Evolutionary conservation across 1,139 yeast species (phyloP), one percentile per base, ranked within the genome.

Genomic region (Nakaseomyces bracarensis): DNA sequence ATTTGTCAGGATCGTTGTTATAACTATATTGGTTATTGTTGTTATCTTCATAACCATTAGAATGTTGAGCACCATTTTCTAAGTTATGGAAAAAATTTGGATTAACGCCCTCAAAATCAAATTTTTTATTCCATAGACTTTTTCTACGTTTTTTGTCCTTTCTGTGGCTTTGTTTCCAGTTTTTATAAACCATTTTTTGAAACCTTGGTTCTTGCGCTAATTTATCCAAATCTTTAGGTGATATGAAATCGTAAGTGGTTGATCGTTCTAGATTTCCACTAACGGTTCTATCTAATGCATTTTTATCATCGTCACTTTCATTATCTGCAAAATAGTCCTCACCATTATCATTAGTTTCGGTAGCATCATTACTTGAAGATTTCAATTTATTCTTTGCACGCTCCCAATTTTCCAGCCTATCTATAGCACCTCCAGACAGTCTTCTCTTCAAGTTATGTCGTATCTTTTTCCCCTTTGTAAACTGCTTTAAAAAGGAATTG

Each of bases 121-220:
- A 40, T 21, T 44, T 44, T 18, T 46, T 39, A 25, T 44, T 44
- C 50, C 53, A 45, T 18, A 46, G 31, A 19, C 53, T 49, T 48
- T 60, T 46, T 43, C 55, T 39, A 44, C 48, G 14, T 42, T 51
- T 39, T 39, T 50, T 30, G 11, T 26, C 29, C 19, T 45, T 48
- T 52, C 42, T 55, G 20, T 53, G 46, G 33, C 46, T 48, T 7
- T 40, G 44, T 39, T 53, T 55, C 55, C 67, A 58, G 45, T 54
- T 59, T 40, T 50, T 47, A 40, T 63, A 66, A 18, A 67, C 54
- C 50, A 65, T 49, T 42, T 58, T 67, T 40, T 71, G 75, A 47
- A 73, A 68, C 1, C 74, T 69, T 4, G 76, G 73, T 0, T 75
- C 64, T 34, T 62, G 64, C 2, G 63, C 52, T 14, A 72, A 45